A percentile compares a stretch with the other conserved stretches of the same genome.
Conservation (phyloP, 148 eudicot species). For the Oxyria digyna region DNA sequence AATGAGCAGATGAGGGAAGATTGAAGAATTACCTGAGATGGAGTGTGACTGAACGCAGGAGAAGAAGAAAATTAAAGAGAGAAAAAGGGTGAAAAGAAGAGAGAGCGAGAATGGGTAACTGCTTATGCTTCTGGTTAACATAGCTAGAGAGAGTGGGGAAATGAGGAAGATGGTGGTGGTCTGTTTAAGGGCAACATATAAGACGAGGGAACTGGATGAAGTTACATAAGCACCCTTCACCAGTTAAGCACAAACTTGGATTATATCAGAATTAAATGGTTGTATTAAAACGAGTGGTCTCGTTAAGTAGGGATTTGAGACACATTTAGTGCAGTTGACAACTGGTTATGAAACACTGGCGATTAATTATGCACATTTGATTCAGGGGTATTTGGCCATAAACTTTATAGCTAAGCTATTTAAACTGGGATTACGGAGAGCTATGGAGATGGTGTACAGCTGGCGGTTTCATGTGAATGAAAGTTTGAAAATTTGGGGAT, state of each 20-base stretch:
- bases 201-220: neutral
- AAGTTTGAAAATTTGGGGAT: neutral
- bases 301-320: too few relatives aligned
- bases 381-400: too few relatives aligned
- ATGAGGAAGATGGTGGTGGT: neutral
- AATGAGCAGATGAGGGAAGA: neutral
- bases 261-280: too few relatives aligned
- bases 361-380: too few relatives aligned
- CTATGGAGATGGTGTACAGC: neutral
- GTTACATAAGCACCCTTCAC: neutral
- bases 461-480: neutral
- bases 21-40: neutral
- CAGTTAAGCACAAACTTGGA: neutral
- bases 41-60: neutral
- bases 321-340: too few relatives aligned
- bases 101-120: neutral
- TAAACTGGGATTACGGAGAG: neutral
- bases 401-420: too few relatives aligned
- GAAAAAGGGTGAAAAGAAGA: neutral
- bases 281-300: neutral
- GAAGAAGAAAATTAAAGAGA: neutral
- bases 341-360: too few relatives aligned
- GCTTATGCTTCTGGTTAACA: neutral
- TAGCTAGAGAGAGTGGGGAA: constrained; percentile 5
- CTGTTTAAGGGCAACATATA: neutral